Base-by-base conservation (phyloP, 176 grass and related monocot species). In the Alopecurus myosuroides region DNA sequence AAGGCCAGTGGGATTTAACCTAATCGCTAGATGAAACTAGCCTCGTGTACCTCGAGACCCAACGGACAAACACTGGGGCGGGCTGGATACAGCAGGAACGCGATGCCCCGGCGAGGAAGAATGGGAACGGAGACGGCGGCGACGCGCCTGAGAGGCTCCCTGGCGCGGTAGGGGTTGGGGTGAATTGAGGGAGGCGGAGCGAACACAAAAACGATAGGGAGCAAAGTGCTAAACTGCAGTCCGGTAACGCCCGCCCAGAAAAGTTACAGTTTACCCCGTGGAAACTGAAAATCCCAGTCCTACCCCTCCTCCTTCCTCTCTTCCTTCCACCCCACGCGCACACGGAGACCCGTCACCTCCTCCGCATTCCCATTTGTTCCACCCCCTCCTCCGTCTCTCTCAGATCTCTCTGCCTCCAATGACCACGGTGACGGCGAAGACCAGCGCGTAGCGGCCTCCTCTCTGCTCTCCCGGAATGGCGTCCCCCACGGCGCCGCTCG, bases 331-430 rank as follows among this genome's bases (percentile, higher is more conserved):
- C 67, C 77, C 84, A 84, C 85, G 86, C 85, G 84, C 87, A 7
- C 69, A 72, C 69, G 69, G 23, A 46, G 31, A 37, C 77, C 40
- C 65, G 85, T 60, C 77, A 29, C 80, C 61, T 69, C 82, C 75
- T 67, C 78, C 73, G 46, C 74, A 85, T 85, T 83, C 58, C 71
- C 50, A 78, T 88, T 77, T 71, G 35, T 81, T 74, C 85, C 71
- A 85, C 80, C 40, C 40, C 23, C 84, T 40, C 68, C 9, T 1
- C 20, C 26, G n/a, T 18, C 81, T 53, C 51, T 29, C 52, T 65
- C 76, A 84, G 89, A 90, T 90, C 88, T 86, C 88, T 83, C 68
- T 17, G 23, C 70, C 45, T 81, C 76, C 80, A 84, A 90, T 90
- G 88, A 78, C 35, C 64, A 14, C 49, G 36, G 5, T 74, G 53